A percentile compares a stretch with the other conserved stretches of the same genome.
These are phyloP conservation scores for Picea sitchensis DNA, from an alignment of 75 land plant species.

Conservation along the genomic window DNA sequence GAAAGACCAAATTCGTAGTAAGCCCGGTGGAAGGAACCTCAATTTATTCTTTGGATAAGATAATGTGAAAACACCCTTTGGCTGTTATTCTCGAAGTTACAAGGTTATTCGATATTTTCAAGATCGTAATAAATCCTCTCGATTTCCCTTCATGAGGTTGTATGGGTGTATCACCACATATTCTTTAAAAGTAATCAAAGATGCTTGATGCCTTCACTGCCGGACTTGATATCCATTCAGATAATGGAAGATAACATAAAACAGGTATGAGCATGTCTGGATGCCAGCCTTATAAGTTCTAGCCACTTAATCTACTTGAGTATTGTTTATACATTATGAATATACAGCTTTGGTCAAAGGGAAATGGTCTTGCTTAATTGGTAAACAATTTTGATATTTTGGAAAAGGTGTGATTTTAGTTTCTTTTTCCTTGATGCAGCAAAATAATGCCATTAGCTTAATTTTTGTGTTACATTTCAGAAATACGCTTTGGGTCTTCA, in stretches of 20 bases:
- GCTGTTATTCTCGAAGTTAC: no score
- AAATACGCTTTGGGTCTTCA: conserved; percentile 85
- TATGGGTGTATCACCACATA: no score
- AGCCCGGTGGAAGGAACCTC: no score
- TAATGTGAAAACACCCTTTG: no score
- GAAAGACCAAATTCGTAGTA: no score
- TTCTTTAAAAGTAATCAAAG: no score
- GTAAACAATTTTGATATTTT: conserved; percentile 1
- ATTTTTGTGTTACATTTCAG: conserved; percentile 26
- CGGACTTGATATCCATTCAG: conserved; percentile 81
- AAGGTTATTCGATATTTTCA: no score
- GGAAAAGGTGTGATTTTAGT: neutral
- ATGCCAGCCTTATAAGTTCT: neutral
- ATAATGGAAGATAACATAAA: conserved; percentile 62
- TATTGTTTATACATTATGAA: neutral
- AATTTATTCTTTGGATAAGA: no score
- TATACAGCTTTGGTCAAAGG: neutral
- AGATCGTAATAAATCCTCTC: no score
- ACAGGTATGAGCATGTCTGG: conserved; percentile 47
- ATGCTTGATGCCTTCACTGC: conserved; percentile 84
- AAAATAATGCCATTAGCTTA: neutral
- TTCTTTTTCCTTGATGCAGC: neutral
- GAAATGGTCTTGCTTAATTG: neutral
- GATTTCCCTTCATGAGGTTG: no score
- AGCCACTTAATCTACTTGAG: neutral